Conservation (phyloP, 2,329 filamentous ascomycete species). For the Talaromyces sp. region DNA sequence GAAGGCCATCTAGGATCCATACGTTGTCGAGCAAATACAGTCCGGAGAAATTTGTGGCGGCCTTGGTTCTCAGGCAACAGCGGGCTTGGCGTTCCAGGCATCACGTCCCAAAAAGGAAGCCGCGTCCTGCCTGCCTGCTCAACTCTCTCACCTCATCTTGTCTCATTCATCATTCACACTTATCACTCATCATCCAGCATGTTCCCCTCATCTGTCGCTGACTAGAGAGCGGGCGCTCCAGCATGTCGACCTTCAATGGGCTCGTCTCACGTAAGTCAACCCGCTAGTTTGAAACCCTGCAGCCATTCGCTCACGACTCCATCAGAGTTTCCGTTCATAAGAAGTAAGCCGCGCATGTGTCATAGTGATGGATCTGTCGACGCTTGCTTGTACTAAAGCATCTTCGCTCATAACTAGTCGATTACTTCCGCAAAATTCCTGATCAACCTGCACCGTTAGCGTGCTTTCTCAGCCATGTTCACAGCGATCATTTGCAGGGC, state of each 20-base stretch:
- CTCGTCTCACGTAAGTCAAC: constrained; percentile 46
- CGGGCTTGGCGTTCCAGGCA: not conserved
- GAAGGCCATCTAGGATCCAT: not conserved
- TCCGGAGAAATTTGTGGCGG: not conserved
- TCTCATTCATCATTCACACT: not conserved
- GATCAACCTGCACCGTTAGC: constrained; percentile 61
- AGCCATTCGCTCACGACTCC: constrained; percentile 12
- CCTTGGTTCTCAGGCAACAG: not conserved
- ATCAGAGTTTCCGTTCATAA: constrained; percentile 71
- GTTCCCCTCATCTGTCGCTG: not conserved
- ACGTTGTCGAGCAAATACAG: not conserved
- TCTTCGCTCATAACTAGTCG: constrained; percentile 50
- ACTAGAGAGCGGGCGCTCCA: not conserved
- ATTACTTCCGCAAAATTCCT: constrained; percentile 66
- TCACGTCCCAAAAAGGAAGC: not conserved
- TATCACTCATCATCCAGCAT: not conserved
- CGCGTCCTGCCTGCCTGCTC: not conserved
- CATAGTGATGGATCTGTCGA: not conserved
- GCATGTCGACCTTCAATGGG: constrained; percentile 75
- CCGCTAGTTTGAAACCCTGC: not conserved
- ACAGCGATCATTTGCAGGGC: constrained; percentile 82
- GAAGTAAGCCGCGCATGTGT: constrained; percentile 45
- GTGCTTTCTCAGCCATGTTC: constrained; percentile 87
- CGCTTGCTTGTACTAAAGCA: not conserved
- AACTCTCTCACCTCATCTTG: not conserved